phyloP scores from a whole-genome alignment of 352 stramenopile genomes.

The Ophiocytium majus region DNA sequence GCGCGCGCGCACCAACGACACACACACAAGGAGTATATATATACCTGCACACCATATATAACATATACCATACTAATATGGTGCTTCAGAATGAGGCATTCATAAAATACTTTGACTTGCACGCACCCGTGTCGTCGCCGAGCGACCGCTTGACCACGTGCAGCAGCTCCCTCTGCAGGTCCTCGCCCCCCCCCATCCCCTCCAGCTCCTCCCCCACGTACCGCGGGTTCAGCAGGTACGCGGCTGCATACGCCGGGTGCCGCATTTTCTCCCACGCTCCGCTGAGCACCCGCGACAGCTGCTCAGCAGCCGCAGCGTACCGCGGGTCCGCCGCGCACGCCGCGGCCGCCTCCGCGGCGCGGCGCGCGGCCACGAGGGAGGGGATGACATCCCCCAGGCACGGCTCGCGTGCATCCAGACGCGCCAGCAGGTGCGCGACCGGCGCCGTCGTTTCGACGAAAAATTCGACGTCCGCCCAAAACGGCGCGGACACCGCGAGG shows the following conservation, averaged over 20 bases:
- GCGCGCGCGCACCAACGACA: no score
- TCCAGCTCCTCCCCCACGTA: neutral
- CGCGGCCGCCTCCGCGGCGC: neutral
- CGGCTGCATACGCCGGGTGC: conserved; percentile 9
- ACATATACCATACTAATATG: no score
- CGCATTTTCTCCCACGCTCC: neutral
- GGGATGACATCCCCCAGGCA: conserved; percentile 13
- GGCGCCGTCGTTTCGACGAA: neutral
- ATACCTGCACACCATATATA: no score
- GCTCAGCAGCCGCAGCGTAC: neutral
- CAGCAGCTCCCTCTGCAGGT: neutral
- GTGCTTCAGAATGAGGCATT: no score
- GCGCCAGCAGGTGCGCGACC: neutral
- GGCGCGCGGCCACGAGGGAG: neutral
- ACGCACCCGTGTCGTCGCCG: neutral
- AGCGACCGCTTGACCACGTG: neutral
- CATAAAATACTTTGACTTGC: no score
- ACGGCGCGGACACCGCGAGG: neutral
- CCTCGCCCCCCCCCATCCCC: neutral
- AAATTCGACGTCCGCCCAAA: neutral
- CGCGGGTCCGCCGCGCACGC: neutral
- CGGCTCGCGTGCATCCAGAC: neutral
- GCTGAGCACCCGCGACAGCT: neutral
- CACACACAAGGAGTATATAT: no score
- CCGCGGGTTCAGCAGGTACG: conserved; percentile 1